Conservation (phyloP, 75 land plant genomes). For the Pinus tabuliformis region DNA sequence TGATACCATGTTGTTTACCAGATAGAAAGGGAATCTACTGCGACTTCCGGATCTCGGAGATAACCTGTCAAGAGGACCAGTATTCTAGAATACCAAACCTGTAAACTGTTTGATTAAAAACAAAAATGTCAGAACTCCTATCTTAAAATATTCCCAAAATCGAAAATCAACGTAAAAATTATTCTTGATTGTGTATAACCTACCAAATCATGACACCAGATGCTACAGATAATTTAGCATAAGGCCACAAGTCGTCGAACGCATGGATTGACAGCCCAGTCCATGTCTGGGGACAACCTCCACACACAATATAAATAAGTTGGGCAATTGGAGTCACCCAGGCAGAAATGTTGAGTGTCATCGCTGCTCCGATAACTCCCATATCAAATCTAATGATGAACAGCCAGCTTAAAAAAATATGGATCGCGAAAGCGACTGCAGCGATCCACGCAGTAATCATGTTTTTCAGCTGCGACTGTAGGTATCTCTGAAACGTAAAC, state of each 20-base stretch:
- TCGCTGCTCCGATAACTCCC: conserved; percentile 32
- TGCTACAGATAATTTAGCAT: conserved; percentile 32
- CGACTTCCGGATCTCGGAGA: conserved; percentile 1
- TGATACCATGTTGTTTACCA: not conserved
- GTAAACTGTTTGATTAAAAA: not conserved
- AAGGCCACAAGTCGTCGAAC: conserved; percentile 18
- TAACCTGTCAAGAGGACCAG: not conserved
- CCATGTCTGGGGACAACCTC: conserved; percentile 39
- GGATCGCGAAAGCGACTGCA: conserved; percentile 18
- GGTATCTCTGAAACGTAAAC: conserved; percentile 33
- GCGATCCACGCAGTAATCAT: conserved; percentile 27
- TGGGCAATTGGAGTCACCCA: conserved; percentile 22
- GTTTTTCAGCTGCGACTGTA: conserved; percentile 41
- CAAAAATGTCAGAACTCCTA: not conserved
- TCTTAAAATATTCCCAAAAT: too few species aligned
- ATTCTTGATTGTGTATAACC: not conserved
- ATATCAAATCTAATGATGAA: conserved; percentile 24
- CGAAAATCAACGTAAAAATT: too few species aligned
- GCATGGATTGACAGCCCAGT: conserved; percentile 34
- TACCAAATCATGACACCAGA: conserved; percentile 16
- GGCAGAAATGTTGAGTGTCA: conserved; percentile 32
- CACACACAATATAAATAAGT: conserved; percentile 19
- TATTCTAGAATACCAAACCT: conserved; percentile 4
- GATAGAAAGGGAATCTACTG: conserved; percentile 6
- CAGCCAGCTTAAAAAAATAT: conserved; percentile 36